Base-by-base conservation (phyloP, 176 grass and related monocot species). In the Carex parvula region DNA sequence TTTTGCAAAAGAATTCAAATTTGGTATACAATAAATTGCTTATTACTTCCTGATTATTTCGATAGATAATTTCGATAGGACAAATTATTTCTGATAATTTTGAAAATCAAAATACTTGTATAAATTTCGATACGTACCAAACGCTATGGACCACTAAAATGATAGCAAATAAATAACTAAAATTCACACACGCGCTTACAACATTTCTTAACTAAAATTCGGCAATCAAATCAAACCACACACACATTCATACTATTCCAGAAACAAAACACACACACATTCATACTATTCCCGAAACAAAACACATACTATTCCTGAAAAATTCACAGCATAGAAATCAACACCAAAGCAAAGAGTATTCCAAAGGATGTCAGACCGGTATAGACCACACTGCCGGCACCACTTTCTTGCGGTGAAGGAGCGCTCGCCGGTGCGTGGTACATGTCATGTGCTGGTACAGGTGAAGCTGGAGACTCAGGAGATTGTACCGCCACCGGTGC, bases 231-330 rank as follows among this genome's bases (percentile, higher is more conserved):
- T n/a, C n/a, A n/a, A n/a, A n/a, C 26, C 35, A 81, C 33, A 33
- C 5, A 24, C 16, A 24, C 21, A 80, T 50, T 50, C 59, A 46
- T 46, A 16, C 32, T 42, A 12, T 41, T 63, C 41, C 12, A 15
- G 42, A 62, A 81, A 17, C 76, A 60, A 79, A 72, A 3, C 26
- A 26, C 26, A 26, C 26, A 26, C 26, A 26, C 26, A 26, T 26
- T 26, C 26, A 29, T 18, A 56, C 44, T 53, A 69, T 42, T 39
- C 32, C 63, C 16, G 4, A 70, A 70, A 70, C 70, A 73, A 13
- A 73, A 73, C 69, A 71, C 68, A 32, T 66, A 73, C 70, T 48
- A 52, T 22, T 52, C 3, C 70, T 74, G 11, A 52, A 48, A 67
- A 39, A 3, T 26, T 74, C 20, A 74, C n/a, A 52, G n/a, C 70